These are phyloP conservation scores for Backusella parvicylindrica DNA, from an alignment of 192 early-diverging fungal species.

Conservation along the genomic window DNA sequence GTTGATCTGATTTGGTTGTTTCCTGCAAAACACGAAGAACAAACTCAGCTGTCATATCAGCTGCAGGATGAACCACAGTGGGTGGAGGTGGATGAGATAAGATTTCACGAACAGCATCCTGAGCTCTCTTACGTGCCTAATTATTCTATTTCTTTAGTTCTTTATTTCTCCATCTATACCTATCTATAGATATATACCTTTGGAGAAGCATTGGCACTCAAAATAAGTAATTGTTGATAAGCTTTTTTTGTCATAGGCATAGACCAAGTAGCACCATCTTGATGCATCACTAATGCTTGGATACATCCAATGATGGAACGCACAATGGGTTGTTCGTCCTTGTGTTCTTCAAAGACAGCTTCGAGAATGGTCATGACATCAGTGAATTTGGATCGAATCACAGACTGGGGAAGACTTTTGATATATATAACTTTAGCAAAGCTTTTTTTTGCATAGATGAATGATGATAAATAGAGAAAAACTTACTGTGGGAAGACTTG, in stretches of 20 bases:
- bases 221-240: constrained; percentile 70
- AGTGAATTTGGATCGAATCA: constrained; percentile 62
- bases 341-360: constrained; percentile 58
- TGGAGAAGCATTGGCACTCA: constrained; percentile 79
- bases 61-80: constrained; percentile 66
- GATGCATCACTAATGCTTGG: constrained; percentile 72
- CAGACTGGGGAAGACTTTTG: constrained; percentile 44
- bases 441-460: background rate
- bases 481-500: constrained; percentile 70
- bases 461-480: background rate
- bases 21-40: constrained; percentile 56
- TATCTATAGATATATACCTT: constrained; percentile 50
- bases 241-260: constrained; percentile 64
- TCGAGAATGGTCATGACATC: constrained; percentile 62
- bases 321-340: constrained; percentile 73
- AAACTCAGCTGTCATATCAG: constrained; percentile 60
- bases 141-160: no score
- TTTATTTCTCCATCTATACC: background rate
- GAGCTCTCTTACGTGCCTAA: constrained; percentile 77
- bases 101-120: constrained; percentile 74
- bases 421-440: background rate
- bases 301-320: constrained; percentile 75
- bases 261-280: constrained; percentile 74
- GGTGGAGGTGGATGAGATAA: constrained; percentile 73
- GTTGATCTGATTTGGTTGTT: constrained; percentile 47